Conservation (phyloP, 169 alveolate species). For the Babesia sp. region DNA sequence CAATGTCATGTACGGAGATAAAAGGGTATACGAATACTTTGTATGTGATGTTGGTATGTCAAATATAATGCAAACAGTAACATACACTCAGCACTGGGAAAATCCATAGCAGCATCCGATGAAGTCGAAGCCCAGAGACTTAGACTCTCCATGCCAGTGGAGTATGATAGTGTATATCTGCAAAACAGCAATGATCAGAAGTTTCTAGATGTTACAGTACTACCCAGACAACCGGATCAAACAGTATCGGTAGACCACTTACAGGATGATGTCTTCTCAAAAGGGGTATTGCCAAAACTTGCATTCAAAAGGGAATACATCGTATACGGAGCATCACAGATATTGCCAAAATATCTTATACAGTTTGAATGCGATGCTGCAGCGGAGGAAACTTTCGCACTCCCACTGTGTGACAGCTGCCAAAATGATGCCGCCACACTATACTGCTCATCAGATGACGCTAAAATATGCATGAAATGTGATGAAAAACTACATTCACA, state of each 20-base stretch:
- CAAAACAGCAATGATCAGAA: constrained; percentile 73
- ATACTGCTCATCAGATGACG: constrained; percentile 88
- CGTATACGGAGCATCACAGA: constrained; percentile 86
- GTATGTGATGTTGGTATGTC: constrained; percentile 86
- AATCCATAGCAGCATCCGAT: constrained; percentile 65
- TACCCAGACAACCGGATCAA: constrained; percentile 17
- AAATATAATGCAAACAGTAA: not conserved
- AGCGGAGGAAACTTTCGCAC: constrained; percentile 82
- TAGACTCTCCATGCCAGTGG: constrained; percentile 72
- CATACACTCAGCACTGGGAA: constrained; percentile 54
- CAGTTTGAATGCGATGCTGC: constrained; percentile 87
- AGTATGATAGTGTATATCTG: constrained; percentile 81
- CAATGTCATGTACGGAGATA: constrained; percentile 74
- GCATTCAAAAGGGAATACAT: constrained; percentile 84
- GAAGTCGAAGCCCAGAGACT: constrained; percentile 57
- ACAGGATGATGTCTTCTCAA: constrained; percentile 61
- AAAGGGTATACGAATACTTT: constrained; percentile 82
- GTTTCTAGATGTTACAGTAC: constrained; percentile 68
- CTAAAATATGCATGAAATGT: constrained; percentile 83
- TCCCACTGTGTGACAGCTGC: constrained; percentile 89
- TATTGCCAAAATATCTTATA: constrained; percentile 81
- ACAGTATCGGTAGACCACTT: constrained; percentile 50
- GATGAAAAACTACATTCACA: constrained; percentile 83
- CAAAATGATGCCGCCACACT: constrained; percentile 84
- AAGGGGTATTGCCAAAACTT: constrained; percentile 88